Conservation (phyloP, 352 stramenopile genomes). For the Phytophthora pluvialis region DNA sequence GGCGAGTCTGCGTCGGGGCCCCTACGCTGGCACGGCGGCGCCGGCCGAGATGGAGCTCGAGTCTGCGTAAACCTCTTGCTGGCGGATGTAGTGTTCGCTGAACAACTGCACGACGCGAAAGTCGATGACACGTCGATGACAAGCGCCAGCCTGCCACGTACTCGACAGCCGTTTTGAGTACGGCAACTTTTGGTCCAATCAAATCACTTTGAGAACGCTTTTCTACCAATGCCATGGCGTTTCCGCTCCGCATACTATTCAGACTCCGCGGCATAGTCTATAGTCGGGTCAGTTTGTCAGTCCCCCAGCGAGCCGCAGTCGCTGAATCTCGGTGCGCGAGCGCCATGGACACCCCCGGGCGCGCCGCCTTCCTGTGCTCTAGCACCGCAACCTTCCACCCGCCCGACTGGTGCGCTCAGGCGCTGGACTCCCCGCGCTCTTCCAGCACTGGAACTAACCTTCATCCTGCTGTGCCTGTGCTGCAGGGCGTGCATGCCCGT, state of each 20-base stretch:
- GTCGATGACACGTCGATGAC: constrained; percentile 6
- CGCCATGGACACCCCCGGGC: constrained; percentile 54
- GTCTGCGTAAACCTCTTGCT: constrained; percentile 41
- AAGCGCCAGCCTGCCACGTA: constrained; percentile 14
- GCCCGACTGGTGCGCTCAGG: constrained; percentile 62
- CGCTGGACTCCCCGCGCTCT: not conserved
- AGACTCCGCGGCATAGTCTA: constrained; percentile 27
- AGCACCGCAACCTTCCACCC: constrained; percentile 82
- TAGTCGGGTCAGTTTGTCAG: constrained; percentile 11
- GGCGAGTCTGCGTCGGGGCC: constrained; percentile 57
- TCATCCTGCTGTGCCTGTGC: not conserved
- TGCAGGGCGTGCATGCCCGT: constrained; percentile 70
- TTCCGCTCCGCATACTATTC: constrained; percentile 1
- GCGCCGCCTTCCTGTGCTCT: constrained; percentile 79
- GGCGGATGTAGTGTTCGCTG: not conserved
- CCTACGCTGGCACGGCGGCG: constrained; percentile 60
- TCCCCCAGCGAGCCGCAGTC: constrained; percentile 12
- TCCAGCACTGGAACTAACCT: not conserved
- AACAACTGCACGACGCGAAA: not conserved
- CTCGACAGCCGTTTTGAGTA: constrained; percentile 9
- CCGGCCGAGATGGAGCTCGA: constrained; percentile 69
- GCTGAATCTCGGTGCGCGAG: constrained; percentile 27
- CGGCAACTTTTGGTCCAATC: constrained; percentile 7
- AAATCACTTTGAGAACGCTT: not conserved
- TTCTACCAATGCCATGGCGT: constrained; percentile 1